A percentile compares a stretch with the other conserved stretches of the same genome.
Evolutionary conservation across 257 asterid species (phyloP).

Genomic region (Solanum tarijense): DNA sequence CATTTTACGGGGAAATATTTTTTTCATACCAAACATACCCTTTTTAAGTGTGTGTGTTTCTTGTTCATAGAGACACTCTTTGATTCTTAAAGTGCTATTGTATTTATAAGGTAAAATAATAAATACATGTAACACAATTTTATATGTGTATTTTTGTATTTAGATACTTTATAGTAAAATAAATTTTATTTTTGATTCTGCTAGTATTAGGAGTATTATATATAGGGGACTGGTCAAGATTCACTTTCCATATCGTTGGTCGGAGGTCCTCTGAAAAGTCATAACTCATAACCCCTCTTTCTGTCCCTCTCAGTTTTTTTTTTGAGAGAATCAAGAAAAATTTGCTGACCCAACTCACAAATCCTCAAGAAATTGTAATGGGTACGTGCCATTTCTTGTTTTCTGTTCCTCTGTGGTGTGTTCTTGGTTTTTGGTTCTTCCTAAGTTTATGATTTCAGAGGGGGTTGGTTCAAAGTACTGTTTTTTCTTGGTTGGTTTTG

Average conservation of each 20-base stretch:
- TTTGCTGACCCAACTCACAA: background rate
- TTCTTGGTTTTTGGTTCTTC: background rate
- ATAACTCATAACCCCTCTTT: background rate
- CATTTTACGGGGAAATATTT: too few species aligned
- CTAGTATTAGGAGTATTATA: background rate
- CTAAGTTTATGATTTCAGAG: background rate
- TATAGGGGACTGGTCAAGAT: conserved; percentile 1
- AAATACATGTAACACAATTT: background rate
- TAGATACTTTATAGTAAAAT: background rate
- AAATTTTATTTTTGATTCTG: background rate
- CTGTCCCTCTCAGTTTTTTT: background rate
- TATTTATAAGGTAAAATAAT: background rate
- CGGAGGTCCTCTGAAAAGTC: background rate
- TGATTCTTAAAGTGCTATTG: background rate
- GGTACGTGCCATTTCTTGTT: conserved; percentile 11
- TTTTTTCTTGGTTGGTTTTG: background rate
- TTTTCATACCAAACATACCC: too few species aligned
- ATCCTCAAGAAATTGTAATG: conserved; percentile 4
- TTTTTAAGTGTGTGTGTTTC: background rate
- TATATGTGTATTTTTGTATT: background rate
- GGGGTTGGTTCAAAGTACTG: background rate
- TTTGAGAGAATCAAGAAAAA: conserved; percentile 1
- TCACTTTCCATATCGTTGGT: conserved; percentile 3
- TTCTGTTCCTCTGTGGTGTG: background rate
- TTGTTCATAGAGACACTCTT: conserved; percentile 1